Evolutionary conservation across 495 filamentous ascomycete genomes (phyloP), one percentile per base, ranked within the genome.

Genomic region (Hypoxylon subgilvum): DNA sequence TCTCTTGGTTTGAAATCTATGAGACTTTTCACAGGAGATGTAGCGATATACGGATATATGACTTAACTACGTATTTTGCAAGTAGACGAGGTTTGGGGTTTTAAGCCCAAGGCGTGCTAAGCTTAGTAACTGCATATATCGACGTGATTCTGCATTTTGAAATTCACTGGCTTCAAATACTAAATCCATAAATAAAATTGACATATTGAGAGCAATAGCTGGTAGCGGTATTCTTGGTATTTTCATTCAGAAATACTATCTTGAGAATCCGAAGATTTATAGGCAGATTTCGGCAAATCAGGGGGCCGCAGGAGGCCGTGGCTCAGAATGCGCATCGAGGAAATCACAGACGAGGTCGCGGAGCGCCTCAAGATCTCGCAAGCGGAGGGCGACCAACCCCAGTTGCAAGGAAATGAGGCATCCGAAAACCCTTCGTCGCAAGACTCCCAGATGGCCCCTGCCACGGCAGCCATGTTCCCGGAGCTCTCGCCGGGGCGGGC

Each of bases 401-500:
- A 49, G 31, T n/a, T 46, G 2, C 44, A 53, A 47, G 73, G 75
- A 39, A 69, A 74, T 28, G 66, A 70, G 1, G 63, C n/a, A n/a
- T n/a, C n/a, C n/a, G 61, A 14, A 71, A 69, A 14, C 72, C 21
- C 22, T 27, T 22, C 72, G 16, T 62, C 42, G 22, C 30, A 36
- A 36, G 50, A 40, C 23, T 47, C 12, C 55, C 62, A 48, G 41
- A 51, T 46, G 41, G 25, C 17, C 8, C 30, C 40, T 1, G 36
- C 57, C 21, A 9, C 61, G 10, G 52, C 51, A 7, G 63, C 69
- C 23, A 55, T 71, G 38, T 50, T 63, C n/a, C 72, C 69, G 14
- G 59, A 72, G 42, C 70, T 89, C 16, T 85, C 89, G 8, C 86
- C 88, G 0, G 75, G 68, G 17, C 78, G 87, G 75, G 83, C 83